Base-by-base conservation (phyloP, 306 rosid genomes). In the Canavalia ensiformis region DNA sequence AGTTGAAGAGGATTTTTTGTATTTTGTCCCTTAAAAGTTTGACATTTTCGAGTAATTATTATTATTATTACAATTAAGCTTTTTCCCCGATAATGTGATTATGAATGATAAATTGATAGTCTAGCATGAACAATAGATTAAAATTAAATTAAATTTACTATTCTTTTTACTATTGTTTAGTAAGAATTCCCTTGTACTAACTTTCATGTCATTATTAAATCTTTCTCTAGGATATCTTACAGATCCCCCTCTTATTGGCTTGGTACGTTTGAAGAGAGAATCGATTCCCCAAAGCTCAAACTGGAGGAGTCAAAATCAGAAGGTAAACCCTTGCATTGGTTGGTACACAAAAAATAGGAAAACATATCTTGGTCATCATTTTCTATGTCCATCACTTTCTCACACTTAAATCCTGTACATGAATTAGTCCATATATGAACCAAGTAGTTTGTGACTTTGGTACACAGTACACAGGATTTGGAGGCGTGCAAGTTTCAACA, bases 351-450 rank as follows among this genome's bases (percentile, higher is more conserved):
- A 66, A 35, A 68, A 46, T 46, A 29, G 29, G 7, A 29, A 31
- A 47, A 55, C 52, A 35, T 39, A 52, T 13, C 25, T 31, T 45
- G 1, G 4, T 4, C 31, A 8, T 59, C 10, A 56, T 41, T 68
- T 74, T 34, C 41, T 63, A 9, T 63, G 8, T 25, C 80, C 44
- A 49, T 76, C 72, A 49, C 29, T 76, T 63, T 76, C 81, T 34
- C 11, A 9, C 62, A 35, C 64, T 76, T 5, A 76, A 46, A 34
- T 33, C 12, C 34, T 75, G 41, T 7, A 60, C 72, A 34, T 34
- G 7, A 50, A 49, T 35, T 2, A 1, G 39, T 58, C 31, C 54
- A 49, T 44, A 31, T 31, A 34, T 4, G 3, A 39, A 2, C 6
- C 30, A 28, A 54, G 52, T 74, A 74, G 13, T 49, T 72, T 34